Base-by-base conservation (phyloP, 768 basidiomycete species). In the Trametes sanguinea region DNA sequence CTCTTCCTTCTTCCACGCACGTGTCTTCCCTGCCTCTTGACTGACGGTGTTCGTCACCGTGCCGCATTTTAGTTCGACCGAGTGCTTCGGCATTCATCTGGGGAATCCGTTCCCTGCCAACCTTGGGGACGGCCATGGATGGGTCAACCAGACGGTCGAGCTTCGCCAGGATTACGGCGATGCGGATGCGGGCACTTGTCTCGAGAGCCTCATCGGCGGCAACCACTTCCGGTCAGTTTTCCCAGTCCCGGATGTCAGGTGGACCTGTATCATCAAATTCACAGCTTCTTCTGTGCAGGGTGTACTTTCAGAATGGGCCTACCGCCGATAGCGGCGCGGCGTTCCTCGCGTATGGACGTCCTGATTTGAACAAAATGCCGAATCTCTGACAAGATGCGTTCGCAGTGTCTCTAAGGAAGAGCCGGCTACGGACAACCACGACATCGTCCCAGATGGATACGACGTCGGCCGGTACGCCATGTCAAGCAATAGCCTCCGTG, bases 251-350 rank as follows among this genome's bases (percentile, higher is more conserved):
- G 6, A 22, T 45, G 2, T 46, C 29, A 6, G 10, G 27, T 50
- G 29, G 29, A 33, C 32, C 11, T 4, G 8, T 33, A 6, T 10
- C 48, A 6, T 33, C 22, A 22, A 22, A 22, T 22, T 22, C 5
- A 29, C 10, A n/a, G 13, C 9, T 30, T 13, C 30, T 91, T 60
- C 91, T 70, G 53, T 51, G 14, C 61, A 85, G 85, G 13, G 76
- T 84, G 6, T 88, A 71, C 71, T 79, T 78, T 43, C 87, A 89
- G 71, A 84, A 88, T 62, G 87, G 87, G 2, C 69, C 81, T 3
- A 29, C 33, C 13, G 87, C 86, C 2, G 42, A 80, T 54, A 82
- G 71, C 35, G 76, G 77, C 0, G 80, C 81, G 3, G 71, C 88
- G 33, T 90, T 89, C 72, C 76, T 86, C 17, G 84, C 83, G 83